Evolutionary conservation across 2,329 filamentous ascomycete genomes (phyloP).

Genomic region (Venturia oleaginea): DNA sequence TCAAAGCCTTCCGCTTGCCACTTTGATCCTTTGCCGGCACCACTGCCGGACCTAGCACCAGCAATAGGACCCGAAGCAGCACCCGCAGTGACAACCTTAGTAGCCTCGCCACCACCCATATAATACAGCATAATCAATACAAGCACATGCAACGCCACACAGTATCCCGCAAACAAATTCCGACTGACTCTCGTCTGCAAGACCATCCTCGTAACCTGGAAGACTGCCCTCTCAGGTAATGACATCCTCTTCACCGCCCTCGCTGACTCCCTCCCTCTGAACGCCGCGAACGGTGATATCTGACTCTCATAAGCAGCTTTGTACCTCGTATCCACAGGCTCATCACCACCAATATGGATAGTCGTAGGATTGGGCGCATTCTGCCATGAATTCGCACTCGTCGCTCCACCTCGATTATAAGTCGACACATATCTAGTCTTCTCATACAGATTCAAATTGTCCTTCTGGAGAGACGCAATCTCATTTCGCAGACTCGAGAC

Average conservation of each 20-base stretch:
- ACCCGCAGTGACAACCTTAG: slow-evolving; percentile 18
- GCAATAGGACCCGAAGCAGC: slow-evolving; percentile 5
- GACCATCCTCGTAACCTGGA: slow-evolving; percentile 83
- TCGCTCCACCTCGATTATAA: slow-evolving; percentile 65
- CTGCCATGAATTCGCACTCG: slow-evolving; percentile 52
- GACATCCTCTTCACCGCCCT: slow-evolving; percentile 90
- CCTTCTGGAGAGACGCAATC: slow-evolving; percentile 83
- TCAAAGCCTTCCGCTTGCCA: slow-evolving; percentile 31
- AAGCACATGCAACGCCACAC: slow-evolving; percentile 76
- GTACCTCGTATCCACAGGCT: slow-evolving; percentile 66
- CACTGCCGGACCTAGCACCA: slow-evolving; percentile 16
- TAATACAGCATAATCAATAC: slow-evolving; percentile 83
- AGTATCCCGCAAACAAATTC: slow-evolving; percentile 90
- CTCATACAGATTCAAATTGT: slow-evolving; percentile 93
- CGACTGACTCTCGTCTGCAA: slow-evolving; percentile 82
- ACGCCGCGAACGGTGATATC: slow-evolving; percentile 90
- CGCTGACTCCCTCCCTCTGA: slow-evolving; percentile 85
- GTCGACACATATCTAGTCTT: slow-evolving; percentile 95
- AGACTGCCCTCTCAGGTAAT: slow-evolving; percentile 79
- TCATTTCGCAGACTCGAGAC: slow-evolving; percentile 85
- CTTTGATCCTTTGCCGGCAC: slow-evolving; percentile 15
- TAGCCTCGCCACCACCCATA: slow-evolving; percentile 47
- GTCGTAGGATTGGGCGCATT: slow-evolving; percentile 61
- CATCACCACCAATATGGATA: slow-evolving; percentile 46
- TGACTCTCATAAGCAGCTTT: slow-evolving; percentile 89